Evolutionary conservation across 2,329 filamentous ascomycete genomes (phyloP), one percentile per base, ranked within the genome.

Genomic region (Fusarium dlaminii): DNA sequence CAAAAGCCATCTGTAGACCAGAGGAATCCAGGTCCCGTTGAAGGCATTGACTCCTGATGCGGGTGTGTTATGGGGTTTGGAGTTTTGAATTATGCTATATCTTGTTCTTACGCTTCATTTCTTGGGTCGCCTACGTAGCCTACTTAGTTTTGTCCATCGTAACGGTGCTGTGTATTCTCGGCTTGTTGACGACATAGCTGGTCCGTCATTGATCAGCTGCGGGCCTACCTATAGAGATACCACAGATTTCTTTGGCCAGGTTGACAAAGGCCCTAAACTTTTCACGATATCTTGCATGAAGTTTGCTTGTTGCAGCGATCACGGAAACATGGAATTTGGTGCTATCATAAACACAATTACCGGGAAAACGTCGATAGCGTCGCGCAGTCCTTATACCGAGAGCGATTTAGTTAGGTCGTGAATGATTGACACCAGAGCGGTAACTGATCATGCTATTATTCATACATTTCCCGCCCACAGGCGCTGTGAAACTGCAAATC

Each of bases 11-110:
- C 52, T 67, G 27, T 65, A 29, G 48, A 42, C 24, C 63, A 52
- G 48, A 64, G 39, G 60, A 48, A 51, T 14, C 22, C 20, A 22
- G 42, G 66, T 61, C 42, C 30, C 48, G 30, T 20, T 58, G 46
- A 22, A 32, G 59, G 54, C 32, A 43, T 57, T 51, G 58, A 72
- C 48, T 72, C 68, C 71, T 64, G 51, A 52, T 59, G 62, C 45
- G 61, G 56, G 51, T 65, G 66, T 43, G 61, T 66, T 61, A 70
- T 69, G 67, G 66, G 69, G 64, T 74, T 72, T 70, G 77, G 77
- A 78, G 77, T 79, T 78, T 67, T 60, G 74, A 66, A 65, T 73
- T 43, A 60, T 60, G 45, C 34, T 54, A 68, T 66, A 30, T 67
- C 54, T 67, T 55, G 29, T 68, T 55, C 55, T 40, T 45, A 66